Conservation (phyloP, 2,329 filamentous ascomycete species). For the Ilyonectria robusta region DNA sequence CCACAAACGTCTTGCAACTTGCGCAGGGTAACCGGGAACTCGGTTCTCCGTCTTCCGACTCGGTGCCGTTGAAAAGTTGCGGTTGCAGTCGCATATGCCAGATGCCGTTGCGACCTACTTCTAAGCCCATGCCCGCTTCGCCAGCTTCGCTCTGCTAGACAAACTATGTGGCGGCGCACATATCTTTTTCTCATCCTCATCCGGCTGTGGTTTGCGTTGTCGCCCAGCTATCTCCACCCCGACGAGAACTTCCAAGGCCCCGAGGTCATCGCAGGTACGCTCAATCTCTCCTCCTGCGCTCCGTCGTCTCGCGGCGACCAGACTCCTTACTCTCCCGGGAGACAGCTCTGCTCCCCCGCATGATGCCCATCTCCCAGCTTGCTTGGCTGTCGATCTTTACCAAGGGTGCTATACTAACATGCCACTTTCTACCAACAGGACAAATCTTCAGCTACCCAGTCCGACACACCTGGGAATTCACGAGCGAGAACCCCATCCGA, state of each 20-base stretch:
- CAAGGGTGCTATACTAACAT: constrained; percentile 30
- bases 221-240: constrained; percentile 96
- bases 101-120: constrained; percentile 37
- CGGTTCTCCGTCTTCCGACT: constrained; percentile 14
- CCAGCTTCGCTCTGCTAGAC: constrained; percentile 38
- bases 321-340: neutral
- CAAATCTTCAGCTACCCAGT: constrained; percentile 94
- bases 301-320: constrained; percentile 5
- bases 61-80: neutral
- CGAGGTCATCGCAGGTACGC: constrained; percentile 94
- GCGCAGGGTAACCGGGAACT: constrained; percentile 7
- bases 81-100: constrained; percentile 37
- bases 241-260: constrained; percentile 99
- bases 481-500: constrained; percentile 87
- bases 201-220: constrained; percentile 93
- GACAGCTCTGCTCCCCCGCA: neutral
- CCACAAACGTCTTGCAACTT: neutral
- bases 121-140: constrained; percentile 48
- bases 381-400: constrained; percentile 1
- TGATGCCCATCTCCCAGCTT: constrained; percentile 11
- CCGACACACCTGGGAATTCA: constrained; percentile 96
- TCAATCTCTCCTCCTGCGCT: constrained; percentile 17
- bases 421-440: constrained; percentile 65
- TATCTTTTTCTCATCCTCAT: constrained; percentile 89
- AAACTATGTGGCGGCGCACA: constrained; percentile 88